phyloP scores from a whole-genome alignment of 805 yeast genomes.

The Yamadazyma sp. region DNA sequence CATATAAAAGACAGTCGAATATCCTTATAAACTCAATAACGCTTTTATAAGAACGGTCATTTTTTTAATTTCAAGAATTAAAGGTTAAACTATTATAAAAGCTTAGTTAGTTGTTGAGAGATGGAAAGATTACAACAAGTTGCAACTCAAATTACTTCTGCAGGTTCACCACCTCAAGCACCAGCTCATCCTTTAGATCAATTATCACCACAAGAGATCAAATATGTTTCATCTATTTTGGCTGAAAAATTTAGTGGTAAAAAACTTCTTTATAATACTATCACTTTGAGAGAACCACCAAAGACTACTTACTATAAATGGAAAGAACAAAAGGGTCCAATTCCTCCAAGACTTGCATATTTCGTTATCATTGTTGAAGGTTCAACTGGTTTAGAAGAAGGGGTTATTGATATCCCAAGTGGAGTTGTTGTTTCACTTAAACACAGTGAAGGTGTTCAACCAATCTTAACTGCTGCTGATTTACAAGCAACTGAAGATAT shows the following conservation, averaged over 20 bases:
- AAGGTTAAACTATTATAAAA: too few relatives aligned
- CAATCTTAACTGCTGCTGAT: constrained; percentile 71
- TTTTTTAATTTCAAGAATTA: too few relatives aligned
- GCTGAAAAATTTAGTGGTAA: constrained; percentile 46
- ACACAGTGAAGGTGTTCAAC: constrained; percentile 61
- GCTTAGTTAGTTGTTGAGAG: too few relatives aligned
- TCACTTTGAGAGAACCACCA: constrained; percentile 69
- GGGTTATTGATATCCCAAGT: constrained; percentile 57
- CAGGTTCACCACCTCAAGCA: constrained; percentile 49
- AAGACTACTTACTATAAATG: constrained; percentile 61
- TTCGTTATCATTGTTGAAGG: constrained; percentile 60
- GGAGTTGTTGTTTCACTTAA: constrained; percentile 46
- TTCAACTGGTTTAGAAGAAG: constrained; percentile 64
- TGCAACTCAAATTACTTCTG: constrained; percentile 58
- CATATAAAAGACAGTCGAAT: too few relatives aligned
- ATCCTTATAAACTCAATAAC: too few relatives aligned
- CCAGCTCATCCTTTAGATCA: constrained; percentile 75
- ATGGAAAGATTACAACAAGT: constrained; percentile 70
- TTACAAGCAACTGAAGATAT: constrained; percentile 59
- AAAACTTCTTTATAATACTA: constrained; percentile 57
- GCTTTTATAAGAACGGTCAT: too few relatives aligned
- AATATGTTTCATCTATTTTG: constrained; percentile 51
- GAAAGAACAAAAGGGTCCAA: constrained; percentile 58
- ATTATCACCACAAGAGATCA: constrained; percentile 59
- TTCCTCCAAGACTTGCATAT: constrained; percentile 68